phyloP scores from a whole-genome alignment of 371 early-diverging fungal species.

The Zopfochytrium polystomum region DNA sequence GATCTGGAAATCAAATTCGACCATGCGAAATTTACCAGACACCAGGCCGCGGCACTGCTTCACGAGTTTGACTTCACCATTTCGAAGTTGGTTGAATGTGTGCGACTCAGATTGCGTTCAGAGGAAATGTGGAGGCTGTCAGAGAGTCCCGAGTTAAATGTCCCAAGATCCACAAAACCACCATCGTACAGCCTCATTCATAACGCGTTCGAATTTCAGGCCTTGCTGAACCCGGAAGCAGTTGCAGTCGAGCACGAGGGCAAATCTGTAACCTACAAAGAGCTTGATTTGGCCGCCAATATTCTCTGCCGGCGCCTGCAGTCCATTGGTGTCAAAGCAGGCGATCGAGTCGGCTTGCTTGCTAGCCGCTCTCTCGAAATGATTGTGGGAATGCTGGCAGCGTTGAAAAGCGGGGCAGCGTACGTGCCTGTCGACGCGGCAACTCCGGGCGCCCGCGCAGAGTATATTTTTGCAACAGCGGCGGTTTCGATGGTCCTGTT shows the following conservation, averaged over 20 bases:
- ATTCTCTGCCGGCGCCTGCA: slow-evolving; percentile 10
- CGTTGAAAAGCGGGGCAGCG: slow-evolving; percentile 31
- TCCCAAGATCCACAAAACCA: too few species aligned
- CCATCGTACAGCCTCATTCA: slow-evolving; percentile 1
- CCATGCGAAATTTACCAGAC: too few species aligned
- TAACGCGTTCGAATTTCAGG: slow-evolving; percentile 7
- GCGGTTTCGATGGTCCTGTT: neutral
- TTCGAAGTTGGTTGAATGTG: too few species aligned
- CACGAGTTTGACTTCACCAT: too few species aligned
- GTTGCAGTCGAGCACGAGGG: slow-evolving; percentile 10
- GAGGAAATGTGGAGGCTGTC: too few species aligned
- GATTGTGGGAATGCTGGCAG: slow-evolving; percentile 25
- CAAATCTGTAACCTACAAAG: slow-evolving; percentile 19
- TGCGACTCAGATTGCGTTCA: too few species aligned
- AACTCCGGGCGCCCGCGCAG: slow-evolving; percentile 12
- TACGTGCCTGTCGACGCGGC: slow-evolving; percentile 30
- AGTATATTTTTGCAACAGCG: slow-evolving; percentile 9
- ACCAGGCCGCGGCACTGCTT: too few species aligned
- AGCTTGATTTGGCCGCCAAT: slow-evolving; percentile 23
- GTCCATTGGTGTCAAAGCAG: slow-evolving; percentile 7
- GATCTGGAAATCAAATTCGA: too few species aligned
- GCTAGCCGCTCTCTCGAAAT: slow-evolving; percentile 21
- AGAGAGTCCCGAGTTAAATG: too few species aligned
- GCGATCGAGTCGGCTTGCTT: slow-evolving; percentile 15
- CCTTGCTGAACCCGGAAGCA: neutral